phyloP scores from a whole-genome alignment of 2,329 filamentous ascomycete species.

The Periconia digitata region DNA sequence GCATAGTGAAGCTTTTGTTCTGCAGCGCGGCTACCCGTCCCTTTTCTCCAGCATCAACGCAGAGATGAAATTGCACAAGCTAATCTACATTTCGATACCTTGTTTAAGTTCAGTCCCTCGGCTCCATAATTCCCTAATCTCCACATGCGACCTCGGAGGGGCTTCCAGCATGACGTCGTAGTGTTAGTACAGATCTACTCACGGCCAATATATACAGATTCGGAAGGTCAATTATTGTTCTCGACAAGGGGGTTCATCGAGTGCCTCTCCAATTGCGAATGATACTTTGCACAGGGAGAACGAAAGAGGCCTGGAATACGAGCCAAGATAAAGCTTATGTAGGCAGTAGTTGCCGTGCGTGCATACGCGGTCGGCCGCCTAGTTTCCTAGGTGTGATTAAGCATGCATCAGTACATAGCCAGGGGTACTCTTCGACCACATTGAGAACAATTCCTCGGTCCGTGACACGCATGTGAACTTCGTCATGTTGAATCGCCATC shows the following conservation, averaged over 20 bases:
- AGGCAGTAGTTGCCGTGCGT: conserved; percentile 15
- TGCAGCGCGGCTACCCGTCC: conserved; percentile 13
- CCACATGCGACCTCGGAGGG: conserved; percentile 9
- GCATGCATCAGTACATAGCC: conserved; percentile 14
- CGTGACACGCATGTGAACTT: conserved; percentile 14
- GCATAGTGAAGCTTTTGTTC: conserved; percentile 38
- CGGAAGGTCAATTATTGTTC: conserved; percentile 9
- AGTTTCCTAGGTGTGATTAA: conserved; percentile 14
- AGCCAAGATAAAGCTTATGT: conserved; percentile 25
- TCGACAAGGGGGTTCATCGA: conserved; percentile 9
- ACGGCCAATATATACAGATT: conserved; percentile 7
- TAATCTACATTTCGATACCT: conserved; percentile 10
- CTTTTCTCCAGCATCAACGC: conserved; percentile 13
- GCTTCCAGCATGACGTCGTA: conserved; percentile 10
- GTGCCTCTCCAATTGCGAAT: too few relatives aligned
- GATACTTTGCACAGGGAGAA: conserved; percentile 12
- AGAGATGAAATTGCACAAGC: conserved; percentile 5
- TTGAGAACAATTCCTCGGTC: neutral
- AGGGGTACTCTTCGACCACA: conserved; percentile 13
- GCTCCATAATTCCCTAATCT: conserved; percentile 1
- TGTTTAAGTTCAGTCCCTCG: neutral
- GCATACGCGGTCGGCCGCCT: conserved; percentile 18
- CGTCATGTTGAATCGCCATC: neutral
- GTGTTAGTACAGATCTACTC: conserved; percentile 1
- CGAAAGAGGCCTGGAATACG: conserved; percentile 16